Evolutionary conservation across 139 green algal genomes (phyloP).

Genomic region (Monoraphidium neglectum): DNA sequence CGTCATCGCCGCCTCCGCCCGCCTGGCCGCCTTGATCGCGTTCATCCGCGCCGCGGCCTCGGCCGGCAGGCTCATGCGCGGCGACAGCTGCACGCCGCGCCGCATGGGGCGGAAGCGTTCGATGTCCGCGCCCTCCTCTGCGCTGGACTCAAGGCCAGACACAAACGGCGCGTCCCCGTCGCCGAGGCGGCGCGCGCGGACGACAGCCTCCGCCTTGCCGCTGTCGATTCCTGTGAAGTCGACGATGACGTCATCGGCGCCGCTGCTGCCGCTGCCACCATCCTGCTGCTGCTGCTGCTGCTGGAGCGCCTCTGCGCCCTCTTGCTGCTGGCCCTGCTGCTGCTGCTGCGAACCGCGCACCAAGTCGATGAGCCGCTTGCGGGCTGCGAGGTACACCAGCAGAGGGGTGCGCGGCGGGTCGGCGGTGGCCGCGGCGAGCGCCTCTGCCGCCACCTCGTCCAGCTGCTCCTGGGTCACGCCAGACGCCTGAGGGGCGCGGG

Average conservation of each 20-base stretch:
- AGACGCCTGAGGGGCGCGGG: neutral
- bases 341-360: neutral
- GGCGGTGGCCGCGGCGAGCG: constrained; percentile 4
- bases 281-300: neutral
- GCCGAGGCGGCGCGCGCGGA: constrained; percentile 32
- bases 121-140: constrained; percentile 72
- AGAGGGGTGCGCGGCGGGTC: constrained; percentile 9
- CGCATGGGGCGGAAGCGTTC: constrained; percentile 61
- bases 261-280: neutral
- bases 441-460: constrained; percentile 25
- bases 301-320: neutral
- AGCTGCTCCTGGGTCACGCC: constrained; percentile 15
- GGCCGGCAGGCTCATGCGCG: constrained; percentile 56
- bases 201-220: constrained; percentile 31
- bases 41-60: constrained; percentile 43
- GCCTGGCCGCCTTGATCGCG: constrained; percentile 15
- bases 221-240: constrained; percentile 41
- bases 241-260: neutral
- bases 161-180: neutral
- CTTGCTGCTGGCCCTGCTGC: neutral
- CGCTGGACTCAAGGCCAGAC: constrained; percentile 45
- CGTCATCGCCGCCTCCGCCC: constrained; percentile 11
- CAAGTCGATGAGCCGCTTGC: constrained; percentile 9
- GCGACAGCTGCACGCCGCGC: constrained; percentile 40
- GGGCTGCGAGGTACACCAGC: constrained; percentile 21